A percentile compares a stretch with the other conserved stretches of the same genome.
phyloP scores from a whole-genome alignment of 352 stramenopile species.

The Phytophthora quininea region DNA sequence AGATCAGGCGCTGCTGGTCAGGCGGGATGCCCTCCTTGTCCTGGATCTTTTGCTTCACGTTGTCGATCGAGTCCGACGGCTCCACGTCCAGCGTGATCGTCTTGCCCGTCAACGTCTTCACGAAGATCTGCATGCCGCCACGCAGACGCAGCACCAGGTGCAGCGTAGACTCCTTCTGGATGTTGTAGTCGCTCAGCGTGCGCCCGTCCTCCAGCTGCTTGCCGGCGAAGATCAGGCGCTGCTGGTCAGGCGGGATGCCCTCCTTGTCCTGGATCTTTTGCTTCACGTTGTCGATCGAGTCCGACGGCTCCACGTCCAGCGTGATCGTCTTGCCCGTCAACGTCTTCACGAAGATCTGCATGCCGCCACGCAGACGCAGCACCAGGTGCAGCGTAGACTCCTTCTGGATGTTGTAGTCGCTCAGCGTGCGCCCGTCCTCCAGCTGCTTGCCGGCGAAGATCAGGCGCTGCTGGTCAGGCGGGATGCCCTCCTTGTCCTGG shows the following conservation, averaged over 20 bases:
- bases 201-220: slow-evolving; percentile 1
- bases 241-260: not conserved
- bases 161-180: not conserved
- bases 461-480: not conserved
- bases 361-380: slow-evolving; percentile 21
- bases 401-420: not conserved
- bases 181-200: not conserved
- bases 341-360: slow-evolving; percentile 90
- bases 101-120: slow-evolving; percentile 1
- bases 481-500: not conserved
- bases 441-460: slow-evolving; percentile 2
- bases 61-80: slow-evolving; percentile 2
- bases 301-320: slow-evolving; percentile 1
- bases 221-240: not conserved
- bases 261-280: not conserved
- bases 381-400: not conserved
- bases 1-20: slow-evolving; percentile 88
- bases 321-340: slow-evolving; percentile 87
- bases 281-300: slow-evolving; percentile 3
- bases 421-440: not conserved
- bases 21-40: slow-evolving; percentile 92
- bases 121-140: slow-evolving; percentile 1
- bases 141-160: not conserved
- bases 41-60: not conserved
- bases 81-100: slow-evolving; percentile 1